Percentiles rank a stretch among this genome's conserved stretches.
Evolutionary conservation across 2,329 filamentous ascomycete species (phyloP).

Genomic region (Aplosporella prunicola): DNA sequence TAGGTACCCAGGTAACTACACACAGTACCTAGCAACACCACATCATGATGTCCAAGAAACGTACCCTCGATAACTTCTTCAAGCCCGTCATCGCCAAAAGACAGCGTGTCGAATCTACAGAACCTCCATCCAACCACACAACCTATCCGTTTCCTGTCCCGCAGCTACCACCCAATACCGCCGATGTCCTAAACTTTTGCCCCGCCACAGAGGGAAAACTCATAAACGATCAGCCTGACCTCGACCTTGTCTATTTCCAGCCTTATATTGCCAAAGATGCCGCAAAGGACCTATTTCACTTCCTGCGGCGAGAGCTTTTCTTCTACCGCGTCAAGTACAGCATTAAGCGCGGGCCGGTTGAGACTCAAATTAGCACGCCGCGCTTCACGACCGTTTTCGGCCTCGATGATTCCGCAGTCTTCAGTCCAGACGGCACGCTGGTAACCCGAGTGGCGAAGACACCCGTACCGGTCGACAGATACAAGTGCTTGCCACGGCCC

Average conservation of each 20-base stretch:
- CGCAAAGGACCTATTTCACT: constrained; percentile 55
- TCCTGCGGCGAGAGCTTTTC: constrained; percentile 59
- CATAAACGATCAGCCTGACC: constrained; percentile 58
- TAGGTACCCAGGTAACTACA: too few relatives aligned
- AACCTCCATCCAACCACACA: constrained; percentile 32
- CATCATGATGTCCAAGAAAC: constrained; percentile 35
- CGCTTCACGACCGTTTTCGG: constrained; percentile 55
- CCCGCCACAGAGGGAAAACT: constrained; percentile 44
- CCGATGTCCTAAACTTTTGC: constrained; percentile 13
- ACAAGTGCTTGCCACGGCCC: constrained; percentile 55
- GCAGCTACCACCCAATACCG: constrained; percentile 30
- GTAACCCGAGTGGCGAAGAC: constrained; percentile 36
- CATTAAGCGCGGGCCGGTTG: constrained; percentile 55
- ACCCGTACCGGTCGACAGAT: constrained; percentile 37
- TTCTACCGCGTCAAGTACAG: constrained; percentile 69
- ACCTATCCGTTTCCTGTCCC: constrained; percentile 46
- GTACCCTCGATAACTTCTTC: constrained; percentile 64
- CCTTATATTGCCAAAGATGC: constrained; percentile 56
- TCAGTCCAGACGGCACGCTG: constrained; percentile 31
- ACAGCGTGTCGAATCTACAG: constrained; percentile 13
- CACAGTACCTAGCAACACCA: too few relatives aligned
- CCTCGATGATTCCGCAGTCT: constrained; percentile 54
- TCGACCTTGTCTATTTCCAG: constrained; percentile 67
- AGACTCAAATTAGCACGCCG: constrained; percentile 53
- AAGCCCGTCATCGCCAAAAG: constrained; percentile 28